phyloP scores from a whole-genome alignment of 1,284 basidiomycete genomes.

The Athelia sp. region DNA sequence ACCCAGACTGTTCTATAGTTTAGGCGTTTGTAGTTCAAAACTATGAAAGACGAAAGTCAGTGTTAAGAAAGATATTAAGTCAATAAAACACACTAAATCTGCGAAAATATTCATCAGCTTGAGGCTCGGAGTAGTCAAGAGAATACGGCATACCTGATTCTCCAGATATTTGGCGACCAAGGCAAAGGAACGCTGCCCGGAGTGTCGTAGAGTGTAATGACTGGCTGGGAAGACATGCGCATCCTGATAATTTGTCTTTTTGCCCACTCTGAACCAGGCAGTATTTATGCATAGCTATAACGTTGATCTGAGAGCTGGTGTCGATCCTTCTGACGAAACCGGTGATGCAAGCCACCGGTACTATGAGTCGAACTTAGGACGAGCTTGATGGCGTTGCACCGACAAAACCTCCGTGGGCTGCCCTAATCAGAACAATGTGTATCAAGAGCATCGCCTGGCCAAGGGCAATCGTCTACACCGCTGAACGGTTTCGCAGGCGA shows the following conservation, averaged over 20 bases:
- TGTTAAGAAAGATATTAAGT: background rate
- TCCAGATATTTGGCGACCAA: constrained; percentile 72
- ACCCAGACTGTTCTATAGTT: constrained; percentile 65
- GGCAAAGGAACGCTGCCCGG: constrained; percentile 55
- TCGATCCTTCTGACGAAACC: background rate
- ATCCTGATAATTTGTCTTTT: background rate
- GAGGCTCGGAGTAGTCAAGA: background rate
- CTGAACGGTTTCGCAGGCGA: too few species aligned
- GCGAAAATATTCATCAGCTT: constrained; percentile 5
- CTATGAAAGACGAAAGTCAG: background rate
- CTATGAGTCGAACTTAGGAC: background rate
- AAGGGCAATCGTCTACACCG: too few species aligned
- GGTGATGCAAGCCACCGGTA: background rate
- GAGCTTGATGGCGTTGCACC: background rate
- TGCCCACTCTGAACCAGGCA: background rate
- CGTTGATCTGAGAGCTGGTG: background rate
- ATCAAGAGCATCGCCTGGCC: too few species aligned
- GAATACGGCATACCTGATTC: constrained; percentile 30
- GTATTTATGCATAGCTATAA: background rate
- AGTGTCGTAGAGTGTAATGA: constrained; percentile 63
- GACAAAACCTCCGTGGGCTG: too few species aligned
- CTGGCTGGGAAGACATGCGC: constrained; percentile 28
- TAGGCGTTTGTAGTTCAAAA: constrained; percentile 68
- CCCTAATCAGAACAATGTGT: too few species aligned
- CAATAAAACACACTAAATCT: constrained; percentile 43